Conservation (phyloP, 1,284 basidiomycete species). For the Exobasidium cylindrosporum region DNA sequence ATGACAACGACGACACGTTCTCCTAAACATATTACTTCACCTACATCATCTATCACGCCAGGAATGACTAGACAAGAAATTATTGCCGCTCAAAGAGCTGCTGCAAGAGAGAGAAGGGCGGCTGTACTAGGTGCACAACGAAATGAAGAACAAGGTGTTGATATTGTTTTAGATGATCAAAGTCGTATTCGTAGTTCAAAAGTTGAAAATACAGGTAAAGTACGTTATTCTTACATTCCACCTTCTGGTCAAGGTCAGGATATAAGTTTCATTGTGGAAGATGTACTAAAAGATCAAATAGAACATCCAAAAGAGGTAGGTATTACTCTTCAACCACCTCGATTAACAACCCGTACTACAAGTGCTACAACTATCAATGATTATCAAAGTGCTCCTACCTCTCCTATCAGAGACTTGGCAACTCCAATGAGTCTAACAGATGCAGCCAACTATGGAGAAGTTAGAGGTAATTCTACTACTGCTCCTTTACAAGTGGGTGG, state of each 20-base stretch:
- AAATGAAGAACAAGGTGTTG: constrained; percentile 79
- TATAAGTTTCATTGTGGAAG: constrained; percentile 85
- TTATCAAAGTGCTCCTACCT: constrained; percentile 30
- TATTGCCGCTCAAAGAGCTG: constrained; percentile 84
- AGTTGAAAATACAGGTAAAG: constrained; percentile 63
- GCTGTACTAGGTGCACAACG: constrained; percentile 78
- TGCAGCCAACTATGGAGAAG: constrained; percentile 24
- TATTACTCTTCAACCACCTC: background rate
- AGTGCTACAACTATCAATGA: constrained; percentile 29
- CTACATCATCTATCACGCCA: background rate
- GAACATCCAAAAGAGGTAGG: background rate
- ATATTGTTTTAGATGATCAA: constrained; percentile 77
- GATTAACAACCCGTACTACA: constrained; percentile 12
- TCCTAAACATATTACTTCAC: background rate
- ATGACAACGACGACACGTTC: background rate
- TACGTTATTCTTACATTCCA: constrained; percentile 87
- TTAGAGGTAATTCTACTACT: constrained; percentile 2
- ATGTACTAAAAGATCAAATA: constrained; percentile 59
- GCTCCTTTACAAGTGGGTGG: constrained; percentile 15
- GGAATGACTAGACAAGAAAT: constrained; percentile 72
- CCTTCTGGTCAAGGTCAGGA: constrained; percentile 78
- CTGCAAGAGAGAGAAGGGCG: constrained; percentile 76
- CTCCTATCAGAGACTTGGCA: constrained; percentile 14
- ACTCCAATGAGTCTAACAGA: constrained; percentile 35
- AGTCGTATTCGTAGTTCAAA: constrained; percentile 79